phyloP scores from a whole-genome alignment of 2,329 filamentous ascomycete species.

The Exophiala oligosperma region DNA sequence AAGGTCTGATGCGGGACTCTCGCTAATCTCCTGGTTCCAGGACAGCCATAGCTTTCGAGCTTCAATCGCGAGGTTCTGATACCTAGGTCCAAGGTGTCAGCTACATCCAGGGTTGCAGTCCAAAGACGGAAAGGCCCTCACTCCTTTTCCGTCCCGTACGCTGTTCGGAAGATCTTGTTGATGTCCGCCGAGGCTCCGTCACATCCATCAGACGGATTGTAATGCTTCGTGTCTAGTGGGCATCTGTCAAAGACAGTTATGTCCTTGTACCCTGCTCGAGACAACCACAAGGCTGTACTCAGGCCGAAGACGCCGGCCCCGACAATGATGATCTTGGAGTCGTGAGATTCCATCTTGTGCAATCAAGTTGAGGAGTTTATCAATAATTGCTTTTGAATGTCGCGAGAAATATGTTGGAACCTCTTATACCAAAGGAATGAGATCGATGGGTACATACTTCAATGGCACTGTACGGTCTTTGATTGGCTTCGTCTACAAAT shows the following conservation, averaged over 20 bases:
- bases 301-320: slow-evolving; percentile 61
- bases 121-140: background rate
- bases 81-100: background rate
- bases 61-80: slow-evolving; percentile 33
- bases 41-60: slow-evolving; percentile 32
- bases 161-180: slow-evolving; percentile 70
- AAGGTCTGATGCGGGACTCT: slow-evolving; percentile 21
- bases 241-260: slow-evolving; percentile 61
- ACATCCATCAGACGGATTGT: slow-evolving; percentile 17
- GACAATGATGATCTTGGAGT: slow-evolving; percentile 49
- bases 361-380: background rate
- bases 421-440: no score
- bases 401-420: no score
- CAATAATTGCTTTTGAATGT: no score
- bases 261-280: slow-evolving; percentile 34
- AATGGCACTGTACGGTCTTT: background rate
- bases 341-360: slow-evolving; percentile 11
- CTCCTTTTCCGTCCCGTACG: slow-evolving; percentile 56
- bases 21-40: slow-evolving; percentile 29
- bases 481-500: background rate
- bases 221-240: slow-evolving; percentile 27
- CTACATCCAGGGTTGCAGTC: no score
- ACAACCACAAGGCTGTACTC: slow-evolving; percentile 53
- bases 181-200: slow-evolving; percentile 68
- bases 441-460: background rate